A percentile compares a stretch with the other conserved stretches of the same genome.
Conservation (phyloP, 768 basidiomycete genomes). For the Kwoniella europaea region DNA sequence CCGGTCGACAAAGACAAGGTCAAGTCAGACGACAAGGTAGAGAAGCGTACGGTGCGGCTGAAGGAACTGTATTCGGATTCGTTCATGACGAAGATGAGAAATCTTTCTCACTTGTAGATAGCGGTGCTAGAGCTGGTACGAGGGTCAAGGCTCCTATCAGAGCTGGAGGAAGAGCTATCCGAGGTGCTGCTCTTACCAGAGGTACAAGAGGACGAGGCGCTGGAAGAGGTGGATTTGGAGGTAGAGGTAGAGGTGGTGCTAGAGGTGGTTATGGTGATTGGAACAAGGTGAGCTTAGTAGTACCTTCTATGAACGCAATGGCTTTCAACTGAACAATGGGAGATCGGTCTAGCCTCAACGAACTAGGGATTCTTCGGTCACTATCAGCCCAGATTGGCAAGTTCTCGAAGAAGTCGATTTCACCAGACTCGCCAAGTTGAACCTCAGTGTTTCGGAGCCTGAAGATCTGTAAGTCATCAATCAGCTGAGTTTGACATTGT, state of each 20-base stretch:
- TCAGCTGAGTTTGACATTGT: neutral
- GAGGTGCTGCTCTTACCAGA: constrained; percentile 44
- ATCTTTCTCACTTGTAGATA: constrained; percentile 93
- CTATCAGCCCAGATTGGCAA: constrained; percentile 88
- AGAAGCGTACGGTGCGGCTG: constrained; percentile 79
- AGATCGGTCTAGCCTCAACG: constrained; percentile 65
- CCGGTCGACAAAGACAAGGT: constrained; percentile 20
- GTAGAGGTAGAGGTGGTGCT: constrained; percentile 42
- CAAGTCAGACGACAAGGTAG: constrained; percentile 59
- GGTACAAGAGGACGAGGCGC: constrained; percentile 60
- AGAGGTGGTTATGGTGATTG: constrained; percentile 70
- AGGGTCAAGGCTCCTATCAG: constrained; percentile 28
- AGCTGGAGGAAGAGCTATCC: constrained; percentile 28
- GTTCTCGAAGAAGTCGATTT: constrained; percentile 98
- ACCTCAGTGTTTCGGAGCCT: constrained; percentile 90
- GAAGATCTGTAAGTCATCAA: constrained; percentile 76
- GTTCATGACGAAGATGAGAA: constrained; percentile 99
- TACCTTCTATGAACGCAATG: neutral
- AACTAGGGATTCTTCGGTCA: constrained; percentile 88
- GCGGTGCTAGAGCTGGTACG: constrained; percentile 60
- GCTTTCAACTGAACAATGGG: neutral
- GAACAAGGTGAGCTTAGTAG: constrained; percentile 73
- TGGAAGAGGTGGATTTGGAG: constrained; percentile 40
- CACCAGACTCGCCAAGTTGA: constrained; percentile 83
- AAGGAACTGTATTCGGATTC: constrained; percentile 87